A percentile compares a stretch with the other conserved stretches of the same genome.
Conservation (phyloP, 495 filamentous ascomycete genomes). For the Neurospora sublineolata region DNA sequence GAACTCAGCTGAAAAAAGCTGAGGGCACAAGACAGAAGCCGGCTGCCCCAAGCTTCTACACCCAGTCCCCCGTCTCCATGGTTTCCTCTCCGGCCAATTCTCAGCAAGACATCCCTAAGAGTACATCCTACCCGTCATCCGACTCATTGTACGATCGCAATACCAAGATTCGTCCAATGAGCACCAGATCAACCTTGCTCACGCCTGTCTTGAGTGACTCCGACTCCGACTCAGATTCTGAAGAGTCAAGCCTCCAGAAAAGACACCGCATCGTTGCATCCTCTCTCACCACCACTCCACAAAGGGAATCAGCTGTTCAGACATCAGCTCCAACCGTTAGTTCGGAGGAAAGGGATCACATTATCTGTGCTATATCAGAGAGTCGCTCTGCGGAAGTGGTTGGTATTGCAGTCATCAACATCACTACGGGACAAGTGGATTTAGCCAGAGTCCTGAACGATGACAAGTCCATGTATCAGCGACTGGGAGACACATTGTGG, state of each 20-base stretch:
- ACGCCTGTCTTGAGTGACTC: neutral
- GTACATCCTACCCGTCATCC: neutral
- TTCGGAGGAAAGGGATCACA: constrained; percentile 35
- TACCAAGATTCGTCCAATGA: neutral
- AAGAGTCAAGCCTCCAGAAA: neutral
- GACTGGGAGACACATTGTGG: constrained; percentile 44
- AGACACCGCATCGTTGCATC: neutral
- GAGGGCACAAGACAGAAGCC: neutral
- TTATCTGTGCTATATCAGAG: constrained; percentile 87
- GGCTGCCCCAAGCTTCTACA: neutral
- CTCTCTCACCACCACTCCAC: neutral
- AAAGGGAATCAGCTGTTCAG: neutral
- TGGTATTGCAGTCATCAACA: constrained; percentile 79
- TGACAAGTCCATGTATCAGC: constrained; percentile 64
- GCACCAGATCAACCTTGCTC: neutral
- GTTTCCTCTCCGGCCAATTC: neutral
- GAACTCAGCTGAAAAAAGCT: neutral
- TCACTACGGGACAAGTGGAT: constrained; percentile 60
- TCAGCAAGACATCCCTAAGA: neutral
- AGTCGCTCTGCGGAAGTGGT: constrained; percentile 68
- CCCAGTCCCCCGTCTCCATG: neutral
- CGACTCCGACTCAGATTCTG: neutral
- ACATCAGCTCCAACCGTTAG: neutral
- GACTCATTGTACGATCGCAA: neutral
- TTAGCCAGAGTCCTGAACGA: constrained; percentile 56